Evolutionary conservation across 192 early-diverging fungal genomes (phyloP).

Genomic region (Jimgerdemannia lactiflua): DNA sequence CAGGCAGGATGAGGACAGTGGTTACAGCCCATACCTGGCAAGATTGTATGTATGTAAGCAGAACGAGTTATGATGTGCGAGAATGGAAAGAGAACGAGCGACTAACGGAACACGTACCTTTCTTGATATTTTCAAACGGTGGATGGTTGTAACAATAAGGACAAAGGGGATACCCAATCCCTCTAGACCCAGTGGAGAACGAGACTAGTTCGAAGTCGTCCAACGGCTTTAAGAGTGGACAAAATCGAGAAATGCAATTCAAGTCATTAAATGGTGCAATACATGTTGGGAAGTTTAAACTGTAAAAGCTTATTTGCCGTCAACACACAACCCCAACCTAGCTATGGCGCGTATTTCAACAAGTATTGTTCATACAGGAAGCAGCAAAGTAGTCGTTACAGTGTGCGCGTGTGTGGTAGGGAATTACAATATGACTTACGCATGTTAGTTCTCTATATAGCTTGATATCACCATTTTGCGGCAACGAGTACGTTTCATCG

Average conservation of each 20-base stretch:
- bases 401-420: too few species aligned
- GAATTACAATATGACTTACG: neutral
- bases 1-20: constrained; percentile 49
- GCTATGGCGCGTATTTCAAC: too few species aligned
- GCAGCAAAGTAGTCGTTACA: too few species aligned
- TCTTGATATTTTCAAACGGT: constrained; percentile 44
- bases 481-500: constrained; percentile 48
- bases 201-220: constrained; percentile 52
- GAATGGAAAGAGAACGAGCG: constrained; percentile 9
- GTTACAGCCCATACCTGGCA: constrained; percentile 43
- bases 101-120: neutral
- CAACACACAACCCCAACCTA: too few species aligned
- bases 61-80: neutral
- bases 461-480: constrained; percentile 46
- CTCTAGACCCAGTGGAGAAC: constrained; percentile 55
- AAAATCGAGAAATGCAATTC: too few species aligned
- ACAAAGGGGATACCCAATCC: constrained; percentile 50
- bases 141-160: constrained; percentile 54
- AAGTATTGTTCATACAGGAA: too few species aligned
- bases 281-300: too few species aligned
- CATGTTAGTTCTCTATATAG: constrained; percentile 35
- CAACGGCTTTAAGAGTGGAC: constrained; percentile 18
- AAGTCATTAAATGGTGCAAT: too few species aligned
- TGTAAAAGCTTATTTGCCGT: too few species aligned
- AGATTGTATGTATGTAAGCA: constrained; percentile 5